Percentiles rank a stretch among this genome's conserved stretches.
phyloP scores from a whole-genome alignment of 108 stramenopile genomes.

The Cyclotella choctawhatcheeana region DNA sequence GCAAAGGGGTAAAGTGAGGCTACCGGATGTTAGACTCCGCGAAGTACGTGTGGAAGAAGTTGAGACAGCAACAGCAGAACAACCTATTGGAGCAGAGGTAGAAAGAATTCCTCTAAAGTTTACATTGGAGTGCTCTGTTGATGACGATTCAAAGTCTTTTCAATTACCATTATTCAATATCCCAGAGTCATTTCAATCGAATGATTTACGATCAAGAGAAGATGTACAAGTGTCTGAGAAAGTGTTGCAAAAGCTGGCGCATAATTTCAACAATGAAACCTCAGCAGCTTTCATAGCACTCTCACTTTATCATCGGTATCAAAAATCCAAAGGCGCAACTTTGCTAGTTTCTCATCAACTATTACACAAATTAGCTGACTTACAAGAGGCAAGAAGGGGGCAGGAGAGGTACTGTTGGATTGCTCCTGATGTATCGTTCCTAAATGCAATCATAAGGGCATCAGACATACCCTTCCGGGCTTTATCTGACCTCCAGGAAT shows the following conservation, averaged over 20 bases:
- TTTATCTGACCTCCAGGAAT: conserved; percentile 26
- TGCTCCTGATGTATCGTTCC: background rate
- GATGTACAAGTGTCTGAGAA: conserved; percentile 34
- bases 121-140: conserved; percentile 45
- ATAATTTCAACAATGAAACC: conserved; percentile 34
- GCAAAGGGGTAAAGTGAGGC: conserved; percentile 32
- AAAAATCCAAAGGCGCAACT: conserved; percentile 16
- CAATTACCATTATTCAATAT: conserved; percentile 43
- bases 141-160: conserved; percentile 33
- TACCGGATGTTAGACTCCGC: conserved; percentile 41
- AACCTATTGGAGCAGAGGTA: background rate
- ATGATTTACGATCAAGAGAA: background rate
- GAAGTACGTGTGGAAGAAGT: conserved; percentile 37
- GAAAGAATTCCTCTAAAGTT: conserved; percentile 36
- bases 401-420: conserved; percentile 41
- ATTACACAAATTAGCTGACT: conserved; percentile 14
- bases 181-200: conserved; percentile 1
- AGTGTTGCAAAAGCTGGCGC: conserved; percentile 37
- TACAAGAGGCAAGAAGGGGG: conserved; percentile 29
- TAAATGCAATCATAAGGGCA: conserved; percentile 11
- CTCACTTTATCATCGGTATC: conserved; percentile 40
- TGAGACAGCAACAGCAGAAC: background rate
- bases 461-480: conserved; percentile 30
- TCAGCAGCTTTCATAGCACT: conserved; percentile 44
- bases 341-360: conserved; percentile 21